Percentiles rank a stretch among this genome's conserved stretches.
These are phyloP conservation scores for Oenanthe sinensis DNA, from an alignment of 129 eudicot genomes.

Conservation along the genomic window DNA sequence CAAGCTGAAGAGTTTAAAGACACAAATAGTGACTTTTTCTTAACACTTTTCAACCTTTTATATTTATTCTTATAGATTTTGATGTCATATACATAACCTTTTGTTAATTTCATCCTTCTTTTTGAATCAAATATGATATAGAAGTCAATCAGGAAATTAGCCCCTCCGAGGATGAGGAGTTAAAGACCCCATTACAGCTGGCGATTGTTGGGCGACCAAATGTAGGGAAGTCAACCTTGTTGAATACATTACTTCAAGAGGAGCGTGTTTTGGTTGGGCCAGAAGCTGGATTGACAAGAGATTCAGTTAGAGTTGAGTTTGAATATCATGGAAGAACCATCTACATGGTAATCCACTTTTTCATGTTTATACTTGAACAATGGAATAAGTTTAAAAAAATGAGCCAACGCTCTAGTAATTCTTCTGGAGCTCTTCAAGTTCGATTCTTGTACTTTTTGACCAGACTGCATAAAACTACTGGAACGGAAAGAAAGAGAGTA, in stretches of 20 bases:
- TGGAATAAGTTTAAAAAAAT: background rate
- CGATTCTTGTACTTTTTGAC: background rate
- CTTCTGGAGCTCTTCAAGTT: background rate
- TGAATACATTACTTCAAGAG: slow-evolving; percentile 80
- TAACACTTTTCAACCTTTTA: background rate
- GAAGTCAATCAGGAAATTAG: slow-evolving; percentile 32
- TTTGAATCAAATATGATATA: slow-evolving; percentile 20
- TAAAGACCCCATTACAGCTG: slow-evolving; percentile 70
- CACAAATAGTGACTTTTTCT: background rate
- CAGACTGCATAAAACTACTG: background rate
- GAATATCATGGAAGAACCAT: slow-evolving; percentile 11
- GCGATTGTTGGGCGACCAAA: slow-evolving; percentile 94
- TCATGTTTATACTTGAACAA: background rate
- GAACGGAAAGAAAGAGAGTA: background rate
- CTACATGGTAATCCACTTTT: slow-evolving; percentile 7
- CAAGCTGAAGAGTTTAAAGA: background rate
- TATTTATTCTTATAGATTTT: background rate
- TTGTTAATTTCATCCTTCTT: slow-evolving; percentile 1
- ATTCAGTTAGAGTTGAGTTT: slow-evolving; percentile 38
- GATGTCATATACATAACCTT: background rate
- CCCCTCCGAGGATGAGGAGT: slow-evolving; percentile 46
- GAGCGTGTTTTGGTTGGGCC: slow-evolving; percentile 95
- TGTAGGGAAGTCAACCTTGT: slow-evolving; percentile 88
- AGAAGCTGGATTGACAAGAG: slow-evolving; percentile 95
- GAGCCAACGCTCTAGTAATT: background rate